A percentile compares a stretch with the other conserved stretches of the same genome.
phyloP scores from a whole-genome alignment of 768 basidiomycete genomes.

The Leccinum subgranulosum region DNA sequence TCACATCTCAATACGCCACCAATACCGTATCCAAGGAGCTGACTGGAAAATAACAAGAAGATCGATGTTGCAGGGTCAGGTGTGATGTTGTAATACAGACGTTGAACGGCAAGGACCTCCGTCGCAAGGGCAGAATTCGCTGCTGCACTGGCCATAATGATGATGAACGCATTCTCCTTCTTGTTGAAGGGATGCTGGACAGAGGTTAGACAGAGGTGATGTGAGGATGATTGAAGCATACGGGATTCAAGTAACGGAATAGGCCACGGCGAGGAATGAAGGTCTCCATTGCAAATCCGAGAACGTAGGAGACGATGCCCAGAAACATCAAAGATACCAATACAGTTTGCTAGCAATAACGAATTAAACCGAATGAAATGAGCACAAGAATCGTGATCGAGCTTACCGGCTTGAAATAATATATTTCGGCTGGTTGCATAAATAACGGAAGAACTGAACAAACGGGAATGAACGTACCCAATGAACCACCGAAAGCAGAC shows the following conservation, averaged over 20 bases:
- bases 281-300: slow-evolving; percentile 45
- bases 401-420: slow-evolving; percentile 56
- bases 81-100: slow-evolving; percentile 50
- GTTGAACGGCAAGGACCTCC: slow-evolving; percentile 52
- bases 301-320: slow-evolving; percentile 47
- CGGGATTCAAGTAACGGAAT: slow-evolving; percentile 52
- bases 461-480: background rate
- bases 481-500: background rate
- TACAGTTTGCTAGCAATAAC: slow-evolving; percentile 45
- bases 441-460: background rate
- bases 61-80: slow-evolving; percentile 45
- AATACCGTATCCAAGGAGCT: slow-evolving; percentile 49
- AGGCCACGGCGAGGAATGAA: slow-evolving; percentile 44
- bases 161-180: slow-evolving; percentile 56
- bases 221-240: background rate
- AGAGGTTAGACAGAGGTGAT: background rate
- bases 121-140: slow-evolving; percentile 53
- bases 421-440: slow-evolving; percentile 45
- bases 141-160: slow-evolving; percentile 56
- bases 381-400: background rate
- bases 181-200: slow-evolving; percentile 55
- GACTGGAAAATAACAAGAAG: slow-evolving; percentile 37
- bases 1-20: slow-evolving; percentile 50
- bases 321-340: slow-evolving; percentile 52
- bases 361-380: slow-evolving; percentile 1